phyloP scores from a whole-genome alignment of 352 stramenopile species.

The Phytophthora pini region DNA sequence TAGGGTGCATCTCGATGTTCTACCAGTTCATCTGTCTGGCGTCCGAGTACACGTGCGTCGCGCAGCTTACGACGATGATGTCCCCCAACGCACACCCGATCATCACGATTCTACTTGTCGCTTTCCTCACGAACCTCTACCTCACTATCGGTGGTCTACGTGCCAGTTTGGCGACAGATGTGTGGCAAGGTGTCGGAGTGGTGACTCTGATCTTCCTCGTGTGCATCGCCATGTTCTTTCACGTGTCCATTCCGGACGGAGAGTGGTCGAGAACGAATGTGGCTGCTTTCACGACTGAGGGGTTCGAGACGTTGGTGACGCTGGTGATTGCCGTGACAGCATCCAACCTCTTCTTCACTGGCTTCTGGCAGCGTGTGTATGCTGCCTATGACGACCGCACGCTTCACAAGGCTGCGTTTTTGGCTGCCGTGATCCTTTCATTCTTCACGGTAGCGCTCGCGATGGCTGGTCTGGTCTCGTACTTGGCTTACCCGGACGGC shows the following conservation, averaged over 20 bases:
- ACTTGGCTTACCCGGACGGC: conserved; percentile 62
- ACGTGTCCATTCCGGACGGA: conserved; percentile 55
- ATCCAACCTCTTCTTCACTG: conserved; percentile 84
- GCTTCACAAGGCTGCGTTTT: conserved; percentile 47
- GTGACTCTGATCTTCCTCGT: conserved; percentile 63
- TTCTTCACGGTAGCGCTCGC: conserved; percentile 79
- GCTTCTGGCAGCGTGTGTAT: conserved; percentile 84
- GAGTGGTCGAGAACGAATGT: conserved; percentile 63
- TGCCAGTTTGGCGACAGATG: conserved; percentile 76
- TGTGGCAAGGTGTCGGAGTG: conserved; percentile 76
- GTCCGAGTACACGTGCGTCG: conserved; percentile 74
- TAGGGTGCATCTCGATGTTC: conserved; percentile 72
- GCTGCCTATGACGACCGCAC: conserved; percentile 62
- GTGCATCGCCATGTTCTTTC: conserved; percentile 65
- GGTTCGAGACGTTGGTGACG: conserved; percentile 80
- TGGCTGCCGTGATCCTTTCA: conserved; percentile 59
- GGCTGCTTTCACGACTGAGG: conserved; percentile 61
- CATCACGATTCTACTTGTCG: conserved; percentile 57
- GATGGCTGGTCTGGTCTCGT: conserved; percentile 74
- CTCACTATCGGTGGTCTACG: conserved; percentile 74
- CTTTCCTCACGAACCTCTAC: conserved; percentile 78
- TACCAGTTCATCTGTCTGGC: conserved; percentile 86
- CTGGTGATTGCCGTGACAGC: conserved; percentile 69
- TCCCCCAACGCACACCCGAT: conserved; percentile 55
- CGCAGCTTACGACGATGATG: conserved; percentile 54